A percentile compares a stretch with the other conserved stretches of the same genome.
Evolutionary conservation across 768 basidiomycete genomes (phyloP).

Genomic region (Austroboletus festivus): DNA sequence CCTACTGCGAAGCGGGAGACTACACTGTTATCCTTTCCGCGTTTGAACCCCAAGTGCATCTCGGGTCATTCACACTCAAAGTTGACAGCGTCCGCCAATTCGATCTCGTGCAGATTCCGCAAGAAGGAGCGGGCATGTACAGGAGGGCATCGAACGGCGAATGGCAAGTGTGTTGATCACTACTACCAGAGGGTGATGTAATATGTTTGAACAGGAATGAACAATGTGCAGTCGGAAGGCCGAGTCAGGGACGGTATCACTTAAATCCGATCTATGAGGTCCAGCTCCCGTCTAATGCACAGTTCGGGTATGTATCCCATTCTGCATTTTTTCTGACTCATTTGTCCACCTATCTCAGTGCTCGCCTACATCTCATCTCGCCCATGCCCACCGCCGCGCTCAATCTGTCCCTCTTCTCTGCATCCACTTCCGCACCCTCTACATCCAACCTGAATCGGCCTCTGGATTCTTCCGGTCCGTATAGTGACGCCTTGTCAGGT

Average conservation of each 20-base stretch:
- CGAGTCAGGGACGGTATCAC: conserved; percentile 59
- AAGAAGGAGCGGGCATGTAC: conserved; percentile 94
- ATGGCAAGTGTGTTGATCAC: conserved; percentile 53
- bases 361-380: conserved; percentile 63
- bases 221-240: conserved; percentile 64
- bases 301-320: conserved; percentile 52
- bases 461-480: conserved; percentile 73
- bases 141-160: conserved; percentile 59
- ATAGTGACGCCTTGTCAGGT: conserved; percentile 72
- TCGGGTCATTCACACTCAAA: conserved; percentile 61
- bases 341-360: conserved; percentile 36
- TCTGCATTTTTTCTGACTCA: neutral
- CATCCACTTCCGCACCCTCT: conserved; percentile 13
- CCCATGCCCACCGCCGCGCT: conserved; percentile 43
- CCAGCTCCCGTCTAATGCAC: conserved; percentile 46
- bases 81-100: conserved; percentile 62
- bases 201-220: conserved; percentile 46
- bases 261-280: conserved; percentile 71
- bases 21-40: conserved; percentile 85
- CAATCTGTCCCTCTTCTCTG: conserved; percentile 58
- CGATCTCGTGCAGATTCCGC: conserved; percentile 61
- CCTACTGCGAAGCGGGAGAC: conserved; percentile 45
- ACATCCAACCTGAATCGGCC: conserved; percentile 34
- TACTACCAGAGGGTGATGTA: neutral
- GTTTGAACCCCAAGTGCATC: conserved; percentile 66